Evolutionary conservation across 1,139 yeast genomes (phyloP), one percentile per base, ranked within the genome.

Genomic region (Taiozyma sp.): DNA sequence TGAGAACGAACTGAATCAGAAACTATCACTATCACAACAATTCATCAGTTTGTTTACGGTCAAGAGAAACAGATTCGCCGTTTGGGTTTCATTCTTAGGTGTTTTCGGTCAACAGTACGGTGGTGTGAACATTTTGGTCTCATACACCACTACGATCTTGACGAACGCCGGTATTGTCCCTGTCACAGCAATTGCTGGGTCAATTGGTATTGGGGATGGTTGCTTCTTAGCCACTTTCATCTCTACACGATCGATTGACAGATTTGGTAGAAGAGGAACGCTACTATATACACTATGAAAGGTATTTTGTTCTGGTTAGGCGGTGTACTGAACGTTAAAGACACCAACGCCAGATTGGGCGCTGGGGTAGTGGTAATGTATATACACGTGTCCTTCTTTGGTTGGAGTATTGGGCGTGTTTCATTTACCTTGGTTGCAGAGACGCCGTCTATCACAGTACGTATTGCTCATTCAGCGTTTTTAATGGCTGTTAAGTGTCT

Each of bases 51-150:
- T 78, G 70, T 77, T 78, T 61, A 69, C 75, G 13, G 62, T 73
- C 37, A 67, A 74, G 61, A 71, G 81, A 69, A 76, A 77, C 63
- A 73, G 81, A 67, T 77, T 76, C 59, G 81, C 79, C 53, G 75
- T 79, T 19, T 59, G 76, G 47, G 82, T 79, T 53, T 75, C 82
- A 14, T 75, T 79, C 72, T 67, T 79, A 50, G 79, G 73, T 46
- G 75, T 78, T 74, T 75, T 76, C 61, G 77, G 78, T 75, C 84
- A 79, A 66, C 81, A 79, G 56, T 78, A 78, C 68, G 77, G 83
- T 67, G 84, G 83, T 58, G 77, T 79, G 52, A 76, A 77, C 53
- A 80, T 76, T 49, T 72, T 78, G 61, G 82, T 80, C 16, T 76
- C 77, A 59, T 79, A 78, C 58, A 75, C 81, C 1, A 72, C 81